Base-by-base conservation (phyloP, 108 stramenopile species). In the Asterionellopsis glacialis region DNA sequence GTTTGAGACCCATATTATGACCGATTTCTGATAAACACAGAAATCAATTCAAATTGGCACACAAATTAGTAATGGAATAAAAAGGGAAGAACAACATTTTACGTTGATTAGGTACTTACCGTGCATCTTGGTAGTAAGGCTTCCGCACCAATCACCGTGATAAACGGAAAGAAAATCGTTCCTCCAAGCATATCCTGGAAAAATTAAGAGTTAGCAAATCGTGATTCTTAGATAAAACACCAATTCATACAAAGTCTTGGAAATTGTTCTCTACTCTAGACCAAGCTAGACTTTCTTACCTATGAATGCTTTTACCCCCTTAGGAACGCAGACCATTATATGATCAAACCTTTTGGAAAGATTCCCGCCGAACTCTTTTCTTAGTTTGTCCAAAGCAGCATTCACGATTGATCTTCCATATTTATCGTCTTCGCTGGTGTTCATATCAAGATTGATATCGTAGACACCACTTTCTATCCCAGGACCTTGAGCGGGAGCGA, bases 1-100 rank as follows among this genome's bases (percentile, higher is more conserved):
- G 47, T n/a, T 38, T 19, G 19, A 84, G 67, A 40, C 65, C 73
- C 41, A 90, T 45, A 56, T 81, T 90, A 72, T 85, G 84, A 14
- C 81, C 85, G 13, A 84, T 43, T 58, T 88, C 33, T 33, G 33
- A 33, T 7, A 33, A 33, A n/a, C n/a, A n/a, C n/a, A n/a, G 33
- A 5, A 33, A 33, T 33, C 7, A 33, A 33, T 5, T 33, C 33
- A 33, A 5, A 33, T 33, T 7, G 5, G 33, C 2, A 7, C 33
- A 7, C 33, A 33, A 33, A 33, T 33, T 33, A 33, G 33, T 33
- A 33, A 33, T 33, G 2, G 7, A 33, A 33, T 33, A 33, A 5
- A 33, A 33, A 33, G 5, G 7, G 7, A 33, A 33, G 2, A 2
- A 7, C 33, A 33, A 33, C 7, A 2, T 33, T 33, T 33, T 33